Evolutionary conservation across 495 filamentous ascomycete species (phyloP).

Genomic region (Tuber brumale): DNA sequence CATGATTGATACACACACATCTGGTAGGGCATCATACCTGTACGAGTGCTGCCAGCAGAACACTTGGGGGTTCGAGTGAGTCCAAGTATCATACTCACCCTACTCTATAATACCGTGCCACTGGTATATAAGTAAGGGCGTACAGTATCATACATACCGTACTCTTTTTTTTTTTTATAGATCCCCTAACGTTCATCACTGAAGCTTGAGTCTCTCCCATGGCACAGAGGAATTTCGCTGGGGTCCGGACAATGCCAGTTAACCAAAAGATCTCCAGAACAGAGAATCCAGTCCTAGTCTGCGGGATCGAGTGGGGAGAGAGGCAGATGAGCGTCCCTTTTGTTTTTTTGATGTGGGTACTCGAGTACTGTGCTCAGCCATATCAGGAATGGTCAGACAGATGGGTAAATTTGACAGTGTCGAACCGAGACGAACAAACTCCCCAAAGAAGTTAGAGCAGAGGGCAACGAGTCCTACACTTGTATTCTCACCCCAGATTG

Average conservation of each 20-base stretch:
- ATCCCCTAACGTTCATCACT: neutral
- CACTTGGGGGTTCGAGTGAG: neutral
- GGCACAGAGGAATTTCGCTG: neutral
- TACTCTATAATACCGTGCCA: neutral
- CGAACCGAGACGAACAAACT: neutral
- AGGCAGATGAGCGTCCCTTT: neutral
- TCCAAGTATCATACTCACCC: neutral
- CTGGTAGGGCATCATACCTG: neutral
- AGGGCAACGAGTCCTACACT: neutral
- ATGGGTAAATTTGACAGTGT: slow-evolving; percentile 2
- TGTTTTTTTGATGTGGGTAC: neutral
- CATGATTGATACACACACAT: neutral
- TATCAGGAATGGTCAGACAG: neutral
- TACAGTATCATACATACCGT: too few species aligned
- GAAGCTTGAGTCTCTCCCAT: neutral
- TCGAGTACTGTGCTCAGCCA: neutral
- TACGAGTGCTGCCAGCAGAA: neutral
- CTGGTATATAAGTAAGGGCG: neutral
- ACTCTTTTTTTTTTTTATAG: neutral
- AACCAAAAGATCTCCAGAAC: neutral
- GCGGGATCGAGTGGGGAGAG: neutral
- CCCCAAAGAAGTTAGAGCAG: neutral
- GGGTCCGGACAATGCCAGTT: neutral
- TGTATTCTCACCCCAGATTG: neutral
- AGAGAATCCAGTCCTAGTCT: neutral